Percentiles rank a stretch among this genome's conserved stretches.
Evolutionary conservation across 768 basidiomycete species (phyloP).

Genomic region (Mycena venus): DNA sequence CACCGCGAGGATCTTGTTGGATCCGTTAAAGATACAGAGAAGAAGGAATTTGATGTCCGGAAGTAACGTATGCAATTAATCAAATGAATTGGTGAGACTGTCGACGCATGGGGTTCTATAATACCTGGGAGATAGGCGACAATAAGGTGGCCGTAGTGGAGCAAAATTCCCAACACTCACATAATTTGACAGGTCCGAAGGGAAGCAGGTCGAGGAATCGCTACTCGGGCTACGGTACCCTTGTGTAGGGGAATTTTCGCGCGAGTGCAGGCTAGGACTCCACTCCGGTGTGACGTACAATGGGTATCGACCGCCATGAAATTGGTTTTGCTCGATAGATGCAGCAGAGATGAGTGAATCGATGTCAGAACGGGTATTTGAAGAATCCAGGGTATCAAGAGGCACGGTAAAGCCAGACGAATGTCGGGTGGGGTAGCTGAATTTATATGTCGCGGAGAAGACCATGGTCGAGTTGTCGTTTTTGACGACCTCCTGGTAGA

Average conservation of each 20-base stretch:
- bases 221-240: conserved; percentile 26
- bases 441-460: conserved; percentile 73
- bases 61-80: conserved; percentile 30
- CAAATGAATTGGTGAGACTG: conserved; percentile 12
- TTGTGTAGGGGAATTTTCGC: conserved; percentile 28
- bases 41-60: neutral
- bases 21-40: conserved; percentile 1
- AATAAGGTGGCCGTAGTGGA: conserved; percentile 20
- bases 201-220: conserved; percentile 42
- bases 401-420: conserved; percentile 27
- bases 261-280: neutral
- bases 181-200: conserved; percentile 48
- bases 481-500: conserved; percentile 72
- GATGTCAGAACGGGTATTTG: conserved; percentile 7
- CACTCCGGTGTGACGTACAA: conserved; percentile 12
- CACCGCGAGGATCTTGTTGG: neutral
- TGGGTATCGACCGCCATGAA: conserved; percentile 5
- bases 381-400: conserved; percentile 23
- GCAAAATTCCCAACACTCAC: conserved; percentile 40
- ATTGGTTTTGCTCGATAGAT: conserved; percentile 2
- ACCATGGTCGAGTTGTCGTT: conserved; percentile 50
- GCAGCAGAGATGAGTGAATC: conserved; percentile 13
- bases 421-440: conserved; percentile 62
- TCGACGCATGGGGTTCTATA: conserved; percentile 19
- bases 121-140: conserved; percentile 22